Conservation (phyloP, 2,329 filamentous ascomycete genomes). For the Monilinia polystroma region DNA sequence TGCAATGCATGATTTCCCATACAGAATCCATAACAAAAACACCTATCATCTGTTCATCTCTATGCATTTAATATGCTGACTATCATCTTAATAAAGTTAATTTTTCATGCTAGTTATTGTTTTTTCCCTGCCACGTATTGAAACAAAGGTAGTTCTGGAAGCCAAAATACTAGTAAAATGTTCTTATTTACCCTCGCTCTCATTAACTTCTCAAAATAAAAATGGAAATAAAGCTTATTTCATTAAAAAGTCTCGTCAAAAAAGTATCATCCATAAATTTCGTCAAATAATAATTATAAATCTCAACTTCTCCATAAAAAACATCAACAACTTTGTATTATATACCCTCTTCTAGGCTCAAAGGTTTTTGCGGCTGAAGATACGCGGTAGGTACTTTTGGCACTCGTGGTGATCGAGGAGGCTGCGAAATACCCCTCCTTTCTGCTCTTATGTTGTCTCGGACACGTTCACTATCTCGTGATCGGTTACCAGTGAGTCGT, state of each 20-base stretch:
- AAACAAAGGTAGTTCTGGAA: not conserved
- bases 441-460: slow-evolving; percentile 38
- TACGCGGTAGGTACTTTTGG: slow-evolving; percentile 40
- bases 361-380: slow-evolving; percentile 31
- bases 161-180: not conserved
- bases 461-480: slow-evolving; percentile 37
- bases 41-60: not conserved
- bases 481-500: slow-evolving; percentile 57
- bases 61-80: not conserved
- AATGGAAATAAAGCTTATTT: not conserved
- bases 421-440: slow-evolving; percentile 35
- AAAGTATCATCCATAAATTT: not conserved
- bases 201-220: not conserved
- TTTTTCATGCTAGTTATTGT: too few relatives aligned
- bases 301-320: not conserved
- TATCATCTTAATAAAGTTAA: not conserved
- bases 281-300: slow-evolving; percentile 4
- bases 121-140: not conserved
- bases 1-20: not conserved
- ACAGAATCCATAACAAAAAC: not conserved
- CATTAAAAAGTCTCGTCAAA: slow-evolving; percentile 10
- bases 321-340: not conserved
- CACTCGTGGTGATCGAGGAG: slow-evolving; percentile 39
- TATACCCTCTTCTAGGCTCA: slow-evolving; percentile 18
- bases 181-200: not conserved